A percentile compares a stretch with the other conserved stretches of the same genome.
phyloP scores from a whole-genome alignment of 106 monocot genomes.

The Allium cepa region DNA sequence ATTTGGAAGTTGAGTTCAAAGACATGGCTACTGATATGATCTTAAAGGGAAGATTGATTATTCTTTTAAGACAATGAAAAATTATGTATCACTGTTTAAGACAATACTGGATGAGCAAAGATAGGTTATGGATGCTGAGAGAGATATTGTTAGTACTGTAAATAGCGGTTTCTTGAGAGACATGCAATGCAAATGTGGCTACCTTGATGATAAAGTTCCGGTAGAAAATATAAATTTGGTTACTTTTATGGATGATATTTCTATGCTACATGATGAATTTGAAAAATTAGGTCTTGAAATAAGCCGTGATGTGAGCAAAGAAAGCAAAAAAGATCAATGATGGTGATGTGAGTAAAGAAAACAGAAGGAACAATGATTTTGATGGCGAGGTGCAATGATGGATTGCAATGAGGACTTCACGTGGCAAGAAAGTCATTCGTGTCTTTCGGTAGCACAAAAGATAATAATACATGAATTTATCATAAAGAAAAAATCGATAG shows the following conservation, averaged over 20 bases:
- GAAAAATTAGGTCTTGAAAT: slow-evolving; percentile 9
- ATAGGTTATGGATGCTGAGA: slow-evolving; percentile 34
- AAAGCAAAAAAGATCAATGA: background rate
- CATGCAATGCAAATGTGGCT: background rate
- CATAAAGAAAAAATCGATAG: slow-evolving; percentile 18
- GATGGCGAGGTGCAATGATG: background rate
- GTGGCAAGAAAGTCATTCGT: slow-evolving; percentile 9
- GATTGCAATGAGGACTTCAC: background rate
- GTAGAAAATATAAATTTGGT: slow-evolving; percentile 1
- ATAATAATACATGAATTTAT: slow-evolving; percentile 24
- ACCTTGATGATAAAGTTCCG: background rate
- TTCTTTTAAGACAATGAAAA: slow-evolving; percentile 35
- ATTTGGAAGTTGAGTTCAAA: slow-evolving; percentile 19
- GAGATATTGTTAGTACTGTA: slow-evolving; percentile 23
- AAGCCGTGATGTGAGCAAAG: background rate
- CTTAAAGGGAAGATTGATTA: slow-evolving; percentile 28
- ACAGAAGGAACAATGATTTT: background rate
- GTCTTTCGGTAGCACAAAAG: slow-evolving; percentile 19
- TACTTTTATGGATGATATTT: slow-evolving; percentile 19
- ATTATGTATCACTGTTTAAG: slow-evolving; percentile 23
- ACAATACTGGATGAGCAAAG: slow-evolving; percentile 29
- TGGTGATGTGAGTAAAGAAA: background rate
- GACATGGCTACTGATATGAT: slow-evolving; percentile 25
- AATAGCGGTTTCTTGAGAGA: slow-evolving; percentile 25
- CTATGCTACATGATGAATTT: slow-evolving; percentile 17